A percentile compares a stretch with the other conserved stretches of the same genome.
Evolutionary conservation across 1,284 basidiomycete species (phyloP).

Genomic region (Boletus albobrunnescens): DNA sequence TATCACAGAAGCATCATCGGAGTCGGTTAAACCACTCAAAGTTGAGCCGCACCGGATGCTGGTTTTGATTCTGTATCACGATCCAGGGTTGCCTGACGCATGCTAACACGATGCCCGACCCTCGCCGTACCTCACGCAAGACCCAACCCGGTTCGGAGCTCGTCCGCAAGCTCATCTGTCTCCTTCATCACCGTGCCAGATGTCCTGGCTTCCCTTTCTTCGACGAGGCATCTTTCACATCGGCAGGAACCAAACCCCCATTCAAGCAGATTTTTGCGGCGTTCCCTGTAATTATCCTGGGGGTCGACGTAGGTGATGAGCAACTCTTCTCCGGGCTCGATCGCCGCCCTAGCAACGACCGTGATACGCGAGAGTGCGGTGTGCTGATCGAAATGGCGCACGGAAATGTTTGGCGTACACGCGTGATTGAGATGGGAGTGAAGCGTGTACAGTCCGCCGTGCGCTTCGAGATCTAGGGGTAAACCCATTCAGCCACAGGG

Average conservation of each 20-base stretch:
- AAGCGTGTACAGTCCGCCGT: conserved; percentile 81
- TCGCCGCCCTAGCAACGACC: conserved; percentile 61
- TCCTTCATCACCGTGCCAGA: conserved; percentile 33
- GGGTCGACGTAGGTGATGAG: conserved; percentile 80
- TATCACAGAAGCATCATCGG: background rate
- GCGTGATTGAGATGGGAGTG: conserved; percentile 87
- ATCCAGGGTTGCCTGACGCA: background rate
- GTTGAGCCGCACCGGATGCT: too few species aligned
- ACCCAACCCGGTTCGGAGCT: conserved; percentile 50
- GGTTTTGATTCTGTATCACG: background rate
- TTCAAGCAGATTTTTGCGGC: conserved; percentile 58
- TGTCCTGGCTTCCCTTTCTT: conserved; percentile 42
- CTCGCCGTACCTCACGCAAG: conserved; percentile 36
- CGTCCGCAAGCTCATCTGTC: conserved; percentile 43
- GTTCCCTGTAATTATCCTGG: conserved; percentile 44
- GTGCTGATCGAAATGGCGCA: conserved; percentile 65
- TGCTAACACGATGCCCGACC: background rate
- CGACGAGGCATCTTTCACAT: conserved; percentile 63
- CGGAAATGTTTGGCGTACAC: conserved; percentile 74
- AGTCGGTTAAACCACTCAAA: background rate
- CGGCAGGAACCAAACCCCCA: conserved; percentile 74
- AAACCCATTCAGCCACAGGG: conserved; percentile 5
- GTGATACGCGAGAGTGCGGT: conserved; percentile 65
- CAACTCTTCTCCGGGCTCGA: conserved; percentile 72
- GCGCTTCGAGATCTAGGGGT: conserved; percentile 72